These are phyloP conservation scores for Neoscytalidium dimidiatum DNA, from an alignment of 2,329 filamentous ascomycete species.

Conservation along the genomic window DNA sequence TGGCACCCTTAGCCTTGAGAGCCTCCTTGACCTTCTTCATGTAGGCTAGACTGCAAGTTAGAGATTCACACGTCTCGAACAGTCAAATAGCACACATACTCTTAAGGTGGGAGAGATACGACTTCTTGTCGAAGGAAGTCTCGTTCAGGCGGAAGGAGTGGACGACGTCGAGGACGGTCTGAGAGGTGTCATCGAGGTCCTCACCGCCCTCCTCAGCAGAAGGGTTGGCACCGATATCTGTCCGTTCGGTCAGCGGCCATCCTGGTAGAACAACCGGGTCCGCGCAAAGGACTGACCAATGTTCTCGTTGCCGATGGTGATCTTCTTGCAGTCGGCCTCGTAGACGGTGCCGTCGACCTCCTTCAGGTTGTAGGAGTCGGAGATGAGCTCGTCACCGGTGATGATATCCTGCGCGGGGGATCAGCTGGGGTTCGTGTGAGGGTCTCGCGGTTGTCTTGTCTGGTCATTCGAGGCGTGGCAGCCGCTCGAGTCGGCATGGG, in stretches of 20 bases:
- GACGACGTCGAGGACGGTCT: constrained; percentile 90
- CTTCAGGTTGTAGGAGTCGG: constrained; percentile 87
- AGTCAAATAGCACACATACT: constrained; percentile 50
- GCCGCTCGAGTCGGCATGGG: constrained; percentile 13
- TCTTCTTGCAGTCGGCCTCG: constrained; percentile 91
- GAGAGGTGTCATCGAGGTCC: constrained; percentile 66
- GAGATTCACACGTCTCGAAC: constrained; percentile 18
- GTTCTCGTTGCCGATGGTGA: constrained; percentile 72
- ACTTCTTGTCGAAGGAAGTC: constrained; percentile 84
- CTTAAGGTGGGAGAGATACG: constrained; percentile 82
- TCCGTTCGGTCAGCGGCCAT: constrained; percentile 22
- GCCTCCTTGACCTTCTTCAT: constrained; percentile 83
- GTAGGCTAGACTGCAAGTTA: constrained; percentile 61
- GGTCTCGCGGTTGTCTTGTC: constrained; percentile 10
- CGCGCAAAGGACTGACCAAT: constrained; percentile 61
- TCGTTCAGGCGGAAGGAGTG: constrained; percentile 85
- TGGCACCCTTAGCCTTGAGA: constrained; percentile 64
- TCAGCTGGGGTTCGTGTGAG: constrained; percentile 4
- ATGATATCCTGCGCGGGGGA: constrained; percentile 73
- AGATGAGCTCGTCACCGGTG: constrained; percentile 92
- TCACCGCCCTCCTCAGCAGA: constrained; percentile 89
- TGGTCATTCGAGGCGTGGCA: constrained; percentile 14
- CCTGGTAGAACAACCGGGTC: neutral
- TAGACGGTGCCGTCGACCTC: constrained; percentile 77
- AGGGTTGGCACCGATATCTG: constrained; percentile 92